phyloP scores from a whole-genome alignment of 345 rosid species.

The Conringia planisiliqua region DNA sequence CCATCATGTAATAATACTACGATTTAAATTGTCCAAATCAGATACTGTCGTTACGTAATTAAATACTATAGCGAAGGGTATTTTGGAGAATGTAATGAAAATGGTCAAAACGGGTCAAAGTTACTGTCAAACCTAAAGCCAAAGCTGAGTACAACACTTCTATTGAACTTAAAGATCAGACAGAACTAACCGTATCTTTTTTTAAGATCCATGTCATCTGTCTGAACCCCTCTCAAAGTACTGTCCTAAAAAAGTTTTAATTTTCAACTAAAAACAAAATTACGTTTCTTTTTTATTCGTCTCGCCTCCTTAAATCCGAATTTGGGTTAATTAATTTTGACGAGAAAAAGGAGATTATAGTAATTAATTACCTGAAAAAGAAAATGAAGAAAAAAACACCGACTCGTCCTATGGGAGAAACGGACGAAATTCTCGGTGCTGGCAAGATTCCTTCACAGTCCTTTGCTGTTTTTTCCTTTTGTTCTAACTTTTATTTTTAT shows the following conservation, averaged over 20 bases:
- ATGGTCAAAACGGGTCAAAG: slow-evolving; percentile 38
- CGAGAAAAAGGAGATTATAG: slow-evolving; percentile 8
- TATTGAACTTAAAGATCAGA: background rate
- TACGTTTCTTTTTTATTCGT: background rate
- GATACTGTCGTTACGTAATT: slow-evolving; percentile 18
- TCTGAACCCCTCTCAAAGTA: slow-evolving; percentile 27
- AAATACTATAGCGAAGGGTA: slow-evolving; percentile 13
- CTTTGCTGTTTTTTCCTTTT: slow-evolving; percentile 12
- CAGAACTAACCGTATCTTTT: slow-evolving; percentile 21
- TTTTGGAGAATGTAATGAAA: background rate
- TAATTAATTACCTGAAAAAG: background rate
- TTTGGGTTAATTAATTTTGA: background rate
- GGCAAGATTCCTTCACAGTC: slow-evolving; percentile 64
- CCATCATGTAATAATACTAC: background rate
- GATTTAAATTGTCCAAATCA: slow-evolving; percentile 15
- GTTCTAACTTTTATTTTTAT: background rate
- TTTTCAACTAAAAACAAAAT: background rate
- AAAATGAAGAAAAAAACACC: slow-evolving; percentile 25
- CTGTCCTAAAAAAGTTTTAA: slow-evolving; percentile 28
- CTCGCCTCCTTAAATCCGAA: background rate
- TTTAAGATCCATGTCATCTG: slow-evolving; percentile 32
- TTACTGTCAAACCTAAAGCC: slow-evolving; percentile 35
- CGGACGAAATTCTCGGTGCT: slow-evolving; percentile 65
- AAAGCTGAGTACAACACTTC: slow-evolving; percentile 7
- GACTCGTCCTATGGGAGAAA: slow-evolving; percentile 43